Conservation (phyloP, 441 rosid genomes). For the Arabidopsis hybrid region DNA sequence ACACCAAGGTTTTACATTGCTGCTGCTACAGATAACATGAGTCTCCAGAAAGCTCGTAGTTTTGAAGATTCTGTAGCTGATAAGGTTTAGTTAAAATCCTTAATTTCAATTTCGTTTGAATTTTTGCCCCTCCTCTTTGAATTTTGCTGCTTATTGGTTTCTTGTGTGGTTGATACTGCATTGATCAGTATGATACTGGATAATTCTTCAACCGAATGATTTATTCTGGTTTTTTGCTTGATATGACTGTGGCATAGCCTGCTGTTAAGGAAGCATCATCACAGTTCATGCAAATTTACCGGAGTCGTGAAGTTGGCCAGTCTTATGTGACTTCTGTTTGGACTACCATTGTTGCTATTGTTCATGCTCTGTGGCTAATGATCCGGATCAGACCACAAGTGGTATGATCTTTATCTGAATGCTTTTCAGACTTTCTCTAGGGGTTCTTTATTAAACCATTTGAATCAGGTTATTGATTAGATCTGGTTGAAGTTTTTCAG, state of each 20-base stretch:
- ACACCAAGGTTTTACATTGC: constrained; percentile 80
- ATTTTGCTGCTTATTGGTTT: constrained; percentile 4
- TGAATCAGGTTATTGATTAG: constrained; percentile 22
- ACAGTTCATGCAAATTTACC: constrained; percentile 74
- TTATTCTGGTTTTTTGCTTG: constrained; percentile 19
- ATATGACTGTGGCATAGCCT: constrained; percentile 43
- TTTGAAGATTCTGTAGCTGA: constrained; percentile 66
- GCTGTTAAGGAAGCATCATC: constrained; percentile 47
- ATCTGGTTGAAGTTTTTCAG: constrained; percentile 46
- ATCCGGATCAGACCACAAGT: constrained; percentile 81
- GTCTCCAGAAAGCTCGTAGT: constrained; percentile 83
- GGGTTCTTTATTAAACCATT: constrained; percentile 16
- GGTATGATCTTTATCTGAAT: constrained; percentile 52
- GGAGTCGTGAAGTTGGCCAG: constrained; percentile 98
- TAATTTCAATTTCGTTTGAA: background rate
- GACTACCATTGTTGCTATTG: constrained; percentile 73
- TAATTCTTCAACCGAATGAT: background rate
- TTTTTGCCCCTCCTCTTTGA: background rate
- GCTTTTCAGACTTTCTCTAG: constrained; percentile 1
- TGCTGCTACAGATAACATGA: constrained; percentile 92
- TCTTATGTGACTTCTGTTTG: constrained; percentile 85
- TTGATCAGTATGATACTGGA: background rate
- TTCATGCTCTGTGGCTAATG: constrained; percentile 78
- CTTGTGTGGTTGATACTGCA: constrained; percentile 12
- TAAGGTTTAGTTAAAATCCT: constrained; percentile 42